phyloP scores from a whole-genome alignment of 177 flowering plant genomes.

The Telopea speciosissima region DNA sequence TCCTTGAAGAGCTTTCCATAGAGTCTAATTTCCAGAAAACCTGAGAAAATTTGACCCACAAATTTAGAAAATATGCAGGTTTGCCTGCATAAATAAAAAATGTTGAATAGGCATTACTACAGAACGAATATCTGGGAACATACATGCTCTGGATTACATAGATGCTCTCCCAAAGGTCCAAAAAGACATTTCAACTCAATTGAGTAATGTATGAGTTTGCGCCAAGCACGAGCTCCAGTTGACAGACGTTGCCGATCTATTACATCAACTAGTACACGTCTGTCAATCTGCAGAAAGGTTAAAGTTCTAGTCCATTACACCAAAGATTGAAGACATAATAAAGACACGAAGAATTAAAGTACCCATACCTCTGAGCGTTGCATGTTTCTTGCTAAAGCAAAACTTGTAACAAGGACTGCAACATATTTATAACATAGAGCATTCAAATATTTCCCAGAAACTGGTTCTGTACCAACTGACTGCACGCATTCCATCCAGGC shows the following conservation, averaged over 20 bases:
- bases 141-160: slow-evolving; percentile 58
- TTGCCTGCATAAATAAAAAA: no score
- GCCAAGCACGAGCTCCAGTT: slow-evolving; percentile 80
- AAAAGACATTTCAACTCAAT: slow-evolving; percentile 72
- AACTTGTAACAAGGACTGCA: slow-evolving; percentile 92
- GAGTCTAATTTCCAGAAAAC: slow-evolving; percentile 91
- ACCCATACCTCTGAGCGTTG: slow-evolving; percentile 80
- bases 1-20: slow-evolving; percentile 89
- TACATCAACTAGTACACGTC: slow-evolving; percentile 72
- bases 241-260: slow-evolving; percentile 47
- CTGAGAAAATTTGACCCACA: slow-evolving; percentile 24
- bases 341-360: slow-evolving; percentile 8
- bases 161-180: slow-evolving; percentile 55
- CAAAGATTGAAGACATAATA: not conserved
- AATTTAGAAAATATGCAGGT: not conserved
- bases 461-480: slow-evolving; percentile 75
- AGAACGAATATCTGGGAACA: slow-evolving; percentile 17
- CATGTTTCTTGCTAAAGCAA: slow-evolving; percentile 95
- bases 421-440: slow-evolving; percentile 78
- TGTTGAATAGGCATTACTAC: not conserved
- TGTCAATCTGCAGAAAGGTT: slow-evolving; percentile 59
- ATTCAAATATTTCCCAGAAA: slow-evolving; percentile 91
- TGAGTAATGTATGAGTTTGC: slow-evolving; percentile 79
- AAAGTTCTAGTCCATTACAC: not conserved
- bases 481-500: slow-evolving; percentile 99